Percentiles rank a stretch among this genome's conserved stretches.
These are phyloP conservation scores for Trebouxia gelatinosa DNA, from an alignment of 163 green algal genomes.

Conservation along the genomic window DNA sequence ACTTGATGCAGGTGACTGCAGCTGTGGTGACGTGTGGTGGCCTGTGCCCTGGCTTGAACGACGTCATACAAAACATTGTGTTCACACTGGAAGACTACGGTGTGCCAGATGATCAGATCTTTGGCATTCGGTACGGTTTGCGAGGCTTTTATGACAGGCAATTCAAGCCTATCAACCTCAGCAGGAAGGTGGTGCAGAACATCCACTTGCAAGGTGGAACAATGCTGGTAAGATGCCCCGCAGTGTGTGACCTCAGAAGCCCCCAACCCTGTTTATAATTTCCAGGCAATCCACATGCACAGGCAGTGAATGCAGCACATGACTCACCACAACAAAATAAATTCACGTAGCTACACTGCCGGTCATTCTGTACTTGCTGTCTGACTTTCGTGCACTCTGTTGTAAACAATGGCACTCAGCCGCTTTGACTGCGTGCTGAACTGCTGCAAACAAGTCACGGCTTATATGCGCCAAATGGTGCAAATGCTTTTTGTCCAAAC, in stretches of 20 bases:
- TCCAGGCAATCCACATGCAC: too few relatives aligned
- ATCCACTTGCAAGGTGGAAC: constrained; percentile 28
- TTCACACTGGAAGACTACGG: constrained; percentile 67
- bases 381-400: too few relatives aligned
- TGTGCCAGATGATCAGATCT: constrained; percentile 59
- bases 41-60: constrained; percentile 96
- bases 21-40: constrained; percentile 95
- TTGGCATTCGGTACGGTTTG: constrained; percentile 83
- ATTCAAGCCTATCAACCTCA: constrained; percentile 81
- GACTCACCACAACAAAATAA: too few relatives aligned
- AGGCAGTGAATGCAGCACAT: too few relatives aligned
- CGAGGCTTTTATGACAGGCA: constrained; percentile 87
- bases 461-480: too few relatives aligned
- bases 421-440: too few relatives aligned
- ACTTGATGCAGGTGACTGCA: constrained; percentile 82
- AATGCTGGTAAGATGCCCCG: constrained; percentile 56
- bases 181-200: constrained; percentile 29
- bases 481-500: too few relatives aligned
- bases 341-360: too few relatives aligned
- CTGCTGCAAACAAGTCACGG: too few relatives aligned
- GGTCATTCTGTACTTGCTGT: too few relatives aligned
- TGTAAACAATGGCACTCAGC: too few relatives aligned
- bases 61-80: constrained; percentile 87
- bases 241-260: too few relatives aligned
- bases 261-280: not conserved